These are phyloP conservation scores for Boletus rubescentipes DNA, from an alignment of 768 basidiomycete genomes.

Conservation along the genomic window DNA sequence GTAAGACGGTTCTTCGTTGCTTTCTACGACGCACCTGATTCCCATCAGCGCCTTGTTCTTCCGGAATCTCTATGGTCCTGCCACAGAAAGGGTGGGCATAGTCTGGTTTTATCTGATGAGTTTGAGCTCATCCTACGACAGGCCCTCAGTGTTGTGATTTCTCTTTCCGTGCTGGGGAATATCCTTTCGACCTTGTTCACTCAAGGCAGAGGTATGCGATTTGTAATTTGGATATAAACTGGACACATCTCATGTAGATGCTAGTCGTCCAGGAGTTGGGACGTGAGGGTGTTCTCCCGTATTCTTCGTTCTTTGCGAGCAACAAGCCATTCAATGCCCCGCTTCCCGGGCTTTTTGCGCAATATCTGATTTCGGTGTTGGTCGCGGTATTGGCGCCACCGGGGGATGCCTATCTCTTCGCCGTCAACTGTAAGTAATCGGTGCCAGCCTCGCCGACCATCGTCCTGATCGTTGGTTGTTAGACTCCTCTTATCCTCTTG, in stretches of 20 bases:
- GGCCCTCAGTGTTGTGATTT: conserved; percentile 61
- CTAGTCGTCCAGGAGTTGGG: conserved; percentile 73
- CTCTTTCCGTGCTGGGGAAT: conserved; percentile 65
- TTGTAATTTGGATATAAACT: not conserved
- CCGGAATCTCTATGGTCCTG: conserved; percentile 64
- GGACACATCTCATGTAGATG: conserved; percentile 7
- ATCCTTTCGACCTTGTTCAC: conserved; percentile 62
- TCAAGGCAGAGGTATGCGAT: conserved; percentile 57
- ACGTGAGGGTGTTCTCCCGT: conserved; percentile 67
- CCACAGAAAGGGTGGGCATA: conserved; percentile 52
- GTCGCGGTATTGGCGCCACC: conserved; percentile 59
- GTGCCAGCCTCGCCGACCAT: not conserved
- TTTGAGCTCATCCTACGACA: conserved; percentile 24
- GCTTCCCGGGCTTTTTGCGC: conserved; percentile 56
- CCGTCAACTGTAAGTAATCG: conserved; percentile 53
- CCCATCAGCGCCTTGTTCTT: conserved; percentile 63
- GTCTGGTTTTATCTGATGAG: not conserved
- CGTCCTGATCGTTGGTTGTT: not conserved
- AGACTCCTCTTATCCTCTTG: conserved; percentile 60
- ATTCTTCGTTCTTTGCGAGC: conserved; percentile 64
- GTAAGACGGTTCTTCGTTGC: conserved; percentile 36
- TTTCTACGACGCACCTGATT: not conserved
- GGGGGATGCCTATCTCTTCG: conserved; percentile 74
- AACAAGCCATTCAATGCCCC: conserved; percentile 73
- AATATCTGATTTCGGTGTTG: conserved; percentile 58